These are phyloP conservation scores for Ambrosiella xylebori DNA, from an alignment of 2,329 filamentous ascomycete genomes.

Conservation along the genomic window DNA sequence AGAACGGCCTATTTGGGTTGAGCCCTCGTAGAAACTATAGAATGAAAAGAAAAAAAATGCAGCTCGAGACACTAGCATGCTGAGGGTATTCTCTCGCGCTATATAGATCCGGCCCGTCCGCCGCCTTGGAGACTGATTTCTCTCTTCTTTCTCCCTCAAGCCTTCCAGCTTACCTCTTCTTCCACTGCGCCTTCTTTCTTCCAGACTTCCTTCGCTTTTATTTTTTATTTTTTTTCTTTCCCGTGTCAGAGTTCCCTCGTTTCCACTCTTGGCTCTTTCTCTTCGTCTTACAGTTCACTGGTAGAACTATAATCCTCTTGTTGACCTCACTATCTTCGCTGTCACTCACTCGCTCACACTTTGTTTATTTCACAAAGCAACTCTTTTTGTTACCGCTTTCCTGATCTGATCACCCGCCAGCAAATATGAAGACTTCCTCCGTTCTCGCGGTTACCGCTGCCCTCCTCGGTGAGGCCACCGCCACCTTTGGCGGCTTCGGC, in stretches of 20 bases:
- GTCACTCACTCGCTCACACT: constrained; percentile 19
- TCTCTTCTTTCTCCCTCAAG: constrained; percentile 14
- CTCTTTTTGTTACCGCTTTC: constrained; percentile 10
- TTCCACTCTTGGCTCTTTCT: constrained; percentile 14
- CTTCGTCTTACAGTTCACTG: constrained; percentile 12
- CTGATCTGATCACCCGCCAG: neutral
- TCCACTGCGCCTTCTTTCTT: constrained; percentile 1
- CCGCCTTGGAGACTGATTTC: neutral
- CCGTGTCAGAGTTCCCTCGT: constrained; percentile 10
- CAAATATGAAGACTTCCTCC: constrained; percentile 33
- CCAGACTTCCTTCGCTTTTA: constrained; percentile 10
- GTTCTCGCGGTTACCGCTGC: constrained; percentile 32
- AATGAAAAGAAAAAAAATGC: too few species aligned
- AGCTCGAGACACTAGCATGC: neutral
- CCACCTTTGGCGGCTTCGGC: constrained; percentile 21
- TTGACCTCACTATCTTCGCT: constrained; percentile 19
- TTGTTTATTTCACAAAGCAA: constrained; percentile 14
- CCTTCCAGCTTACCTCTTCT: constrained; percentile 5
- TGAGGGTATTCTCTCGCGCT: neutral
- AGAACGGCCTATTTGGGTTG: neutral
- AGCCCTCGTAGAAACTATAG: too few species aligned
- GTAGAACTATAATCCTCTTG: constrained; percentile 17
- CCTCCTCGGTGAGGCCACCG: constrained; percentile 31
- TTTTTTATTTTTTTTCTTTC: constrained; percentile 10
- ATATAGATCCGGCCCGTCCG: constrained; percentile 10